phyloP scores from a whole-genome alignment of 2,329 filamentous ascomycete species.

The Leptosphaerulina australis region DNA sequence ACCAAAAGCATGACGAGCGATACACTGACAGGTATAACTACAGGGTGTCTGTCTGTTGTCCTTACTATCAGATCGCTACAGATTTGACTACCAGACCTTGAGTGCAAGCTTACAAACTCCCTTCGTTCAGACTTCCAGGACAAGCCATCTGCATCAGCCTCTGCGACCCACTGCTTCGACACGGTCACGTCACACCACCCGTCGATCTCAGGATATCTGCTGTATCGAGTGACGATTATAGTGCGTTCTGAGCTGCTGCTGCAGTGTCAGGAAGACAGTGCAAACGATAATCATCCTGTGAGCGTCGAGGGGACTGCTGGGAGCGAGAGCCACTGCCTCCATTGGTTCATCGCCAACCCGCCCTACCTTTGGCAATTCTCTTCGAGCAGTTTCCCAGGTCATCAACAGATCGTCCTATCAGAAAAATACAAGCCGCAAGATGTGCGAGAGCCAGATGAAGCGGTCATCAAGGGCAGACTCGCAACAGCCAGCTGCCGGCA shows the following conservation, averaged over 20 bases:
- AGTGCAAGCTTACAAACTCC: neutral
- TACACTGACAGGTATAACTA: conserved; percentile 41
- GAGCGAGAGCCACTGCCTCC: neutral
- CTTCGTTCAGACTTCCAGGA: neutral
- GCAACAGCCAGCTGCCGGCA: conserved; percentile 15
- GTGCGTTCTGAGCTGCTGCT: neutral
- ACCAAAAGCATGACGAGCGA: conserved; percentile 38
- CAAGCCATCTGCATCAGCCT: neutral
- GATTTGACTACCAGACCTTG: neutral
- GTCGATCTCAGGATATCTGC: neutral
- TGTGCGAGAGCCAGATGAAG: neutral
- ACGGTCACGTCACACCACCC: neutral
- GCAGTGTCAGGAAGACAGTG: neutral
- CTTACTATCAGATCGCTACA: conserved; percentile 7
- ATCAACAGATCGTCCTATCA: neutral
- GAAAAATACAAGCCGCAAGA: conserved; percentile 19
- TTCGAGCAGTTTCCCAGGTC: neutral
- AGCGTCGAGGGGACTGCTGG: neutral
- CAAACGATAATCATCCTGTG: neutral
- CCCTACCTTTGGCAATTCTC: too few relatives aligned
- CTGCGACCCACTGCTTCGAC: neutral
- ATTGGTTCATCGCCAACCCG: too few relatives aligned
- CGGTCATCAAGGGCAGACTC: conserved; percentile 9
- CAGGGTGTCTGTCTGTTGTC: conserved; percentile 29
- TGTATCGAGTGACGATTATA: neutral